These are phyloP conservation scores for Musa acuminata DNA, from an alignment of 176 grass and related monocot genomes.

Conservation along the genomic window DNA sequence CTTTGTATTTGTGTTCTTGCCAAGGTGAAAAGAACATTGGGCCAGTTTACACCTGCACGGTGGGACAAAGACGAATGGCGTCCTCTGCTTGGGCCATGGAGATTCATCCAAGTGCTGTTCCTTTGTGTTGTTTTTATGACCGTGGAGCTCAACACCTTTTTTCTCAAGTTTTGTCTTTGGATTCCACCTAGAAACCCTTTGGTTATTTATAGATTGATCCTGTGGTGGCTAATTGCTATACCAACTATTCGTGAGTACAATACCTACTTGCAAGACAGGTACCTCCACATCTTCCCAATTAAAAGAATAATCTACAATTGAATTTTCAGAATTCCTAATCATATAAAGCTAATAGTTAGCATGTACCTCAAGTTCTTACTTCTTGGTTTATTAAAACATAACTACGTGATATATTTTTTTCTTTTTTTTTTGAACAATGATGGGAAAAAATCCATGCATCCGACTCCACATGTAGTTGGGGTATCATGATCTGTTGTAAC, in stretches of 20 bases:
- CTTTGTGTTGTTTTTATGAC: constrained; percentile 90
- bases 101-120: constrained; percentile 87
- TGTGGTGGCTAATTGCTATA: constrained; percentile 99
- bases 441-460: not conserved
- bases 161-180: constrained; percentile 98
- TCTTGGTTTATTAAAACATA: not conserved
- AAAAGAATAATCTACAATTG: not conserved
- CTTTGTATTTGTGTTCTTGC: constrained; percentile 17
- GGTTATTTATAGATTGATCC: constrained; percentile 71
- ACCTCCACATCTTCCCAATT: not conserved
- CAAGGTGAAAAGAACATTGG: constrained; percentile 91
- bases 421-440: not conserved
- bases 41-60: constrained; percentile 91
- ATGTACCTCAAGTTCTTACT: not conserved
- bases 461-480: not conserved
- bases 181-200: constrained; percentile 85
- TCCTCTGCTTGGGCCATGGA: constrained; percentile 79
- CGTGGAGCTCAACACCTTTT: constrained; percentile 94
- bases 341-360: too few relatives aligned
- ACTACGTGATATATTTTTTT: not conserved
- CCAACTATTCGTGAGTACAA: constrained; percentile 96
- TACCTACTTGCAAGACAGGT: constrained; percentile 98
- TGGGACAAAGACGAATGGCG: constrained; percentile 99
- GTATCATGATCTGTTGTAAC: not conserved
- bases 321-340: not conserved